Percentiles rank a stretch among this genome's conserved stretches.
Evolutionary conservation across 1,139 yeast species (phyloP).

Genomic region (Suhomyces coccinellae): DNA sequence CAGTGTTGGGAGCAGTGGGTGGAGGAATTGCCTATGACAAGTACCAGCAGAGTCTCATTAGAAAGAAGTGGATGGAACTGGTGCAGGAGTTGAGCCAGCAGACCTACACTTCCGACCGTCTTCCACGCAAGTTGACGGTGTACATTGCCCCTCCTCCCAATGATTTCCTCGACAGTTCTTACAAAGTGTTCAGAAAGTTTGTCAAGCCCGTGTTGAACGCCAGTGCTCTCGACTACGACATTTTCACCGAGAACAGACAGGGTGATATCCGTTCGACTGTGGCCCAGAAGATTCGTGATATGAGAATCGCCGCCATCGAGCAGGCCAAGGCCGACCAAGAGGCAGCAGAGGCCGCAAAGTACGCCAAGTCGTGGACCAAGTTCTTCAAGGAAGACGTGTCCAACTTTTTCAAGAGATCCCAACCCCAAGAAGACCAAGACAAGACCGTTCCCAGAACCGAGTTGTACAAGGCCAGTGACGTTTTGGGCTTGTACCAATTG

Average conservation of each 20-base stretch:
- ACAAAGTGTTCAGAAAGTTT: constrained; percentile 73
- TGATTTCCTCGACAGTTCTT: constrained; percentile 77
- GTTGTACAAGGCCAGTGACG: constrained; percentile 52
- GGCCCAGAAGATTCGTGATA: constrained; percentile 76
- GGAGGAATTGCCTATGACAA: constrained; percentile 83
- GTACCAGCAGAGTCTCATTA: constrained; percentile 62
- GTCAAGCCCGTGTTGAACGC: constrained; percentile 86
- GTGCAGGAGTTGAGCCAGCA: constrained; percentile 53
- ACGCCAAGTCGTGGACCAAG: constrained; percentile 17
- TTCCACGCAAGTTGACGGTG: constrained; percentile 77
- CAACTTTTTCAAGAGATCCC: constrained; percentile 10
- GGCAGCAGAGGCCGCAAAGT: constrained; percentile 3
- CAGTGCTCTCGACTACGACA: constrained; percentile 83
- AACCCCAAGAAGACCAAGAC: constrained; percentile 22
- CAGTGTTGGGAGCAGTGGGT: constrained; percentile 60
- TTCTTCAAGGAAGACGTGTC: constrained; percentile 18
- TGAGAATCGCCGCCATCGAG: constrained; percentile 48
- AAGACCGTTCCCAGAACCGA: constrained; percentile 32
- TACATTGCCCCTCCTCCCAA: constrained; percentile 96
- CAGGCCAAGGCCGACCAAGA: constrained; percentile 13
- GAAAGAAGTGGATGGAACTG: constrained; percentile 64
- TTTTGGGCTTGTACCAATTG: constrained; percentile 57
- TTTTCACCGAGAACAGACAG: constrained; percentile 74
- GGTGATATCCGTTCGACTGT: constrained; percentile 84
- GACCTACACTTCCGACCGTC: constrained; percentile 35